Conservation (phyloP, 1,284 basidiomycete genomes). For the Heterobasidion parviporum region DNA sequence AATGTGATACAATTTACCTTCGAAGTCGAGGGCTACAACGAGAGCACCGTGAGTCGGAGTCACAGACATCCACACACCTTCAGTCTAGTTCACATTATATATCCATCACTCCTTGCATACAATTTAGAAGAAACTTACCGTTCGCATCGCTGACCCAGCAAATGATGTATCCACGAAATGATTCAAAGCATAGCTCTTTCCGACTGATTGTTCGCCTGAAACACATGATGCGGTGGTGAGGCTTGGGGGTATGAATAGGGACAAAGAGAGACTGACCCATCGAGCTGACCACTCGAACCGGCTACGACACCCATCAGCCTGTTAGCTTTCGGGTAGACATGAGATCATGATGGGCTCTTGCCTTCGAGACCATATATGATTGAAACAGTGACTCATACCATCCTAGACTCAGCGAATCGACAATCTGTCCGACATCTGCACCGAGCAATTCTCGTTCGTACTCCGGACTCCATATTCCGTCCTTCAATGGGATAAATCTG, state of each 20-base stretch:
- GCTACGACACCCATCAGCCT: constrained; percentile 22
- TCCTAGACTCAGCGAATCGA: constrained; percentile 47
- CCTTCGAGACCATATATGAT: constrained; percentile 54
- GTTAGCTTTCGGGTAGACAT: background rate
- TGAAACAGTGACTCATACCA: constrained; percentile 62
- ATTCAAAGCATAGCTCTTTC: constrained; percentile 54
- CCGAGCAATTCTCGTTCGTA: constrained; percentile 47
- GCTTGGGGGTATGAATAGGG: background rate
- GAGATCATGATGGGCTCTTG: constrained; percentile 11
- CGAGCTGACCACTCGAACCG: constrained; percentile 55
- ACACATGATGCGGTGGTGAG: background rate
- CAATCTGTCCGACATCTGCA: constrained; percentile 47
- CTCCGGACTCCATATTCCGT: constrained; percentile 42
- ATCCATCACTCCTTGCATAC: too few species aligned
- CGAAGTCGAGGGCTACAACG: constrained; percentile 45
- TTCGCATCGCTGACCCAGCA: constrained; percentile 59
- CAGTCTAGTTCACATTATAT: constrained; percentile 13
- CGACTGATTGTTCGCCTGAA: constrained; percentile 46
- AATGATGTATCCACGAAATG: constrained; percentile 59
- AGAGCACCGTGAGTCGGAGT: constrained; percentile 48
- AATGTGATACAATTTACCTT: too few species aligned
- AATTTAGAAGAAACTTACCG: constrained; percentile 27
- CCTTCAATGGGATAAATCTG: constrained; percentile 50
- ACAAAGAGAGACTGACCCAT: constrained; percentile 30
- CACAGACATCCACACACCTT: constrained; percentile 63